Evolutionary conservation across 371 early-diverging fungal genomes (phyloP).

Genomic region (Apophysomyces elegans): DNA sequence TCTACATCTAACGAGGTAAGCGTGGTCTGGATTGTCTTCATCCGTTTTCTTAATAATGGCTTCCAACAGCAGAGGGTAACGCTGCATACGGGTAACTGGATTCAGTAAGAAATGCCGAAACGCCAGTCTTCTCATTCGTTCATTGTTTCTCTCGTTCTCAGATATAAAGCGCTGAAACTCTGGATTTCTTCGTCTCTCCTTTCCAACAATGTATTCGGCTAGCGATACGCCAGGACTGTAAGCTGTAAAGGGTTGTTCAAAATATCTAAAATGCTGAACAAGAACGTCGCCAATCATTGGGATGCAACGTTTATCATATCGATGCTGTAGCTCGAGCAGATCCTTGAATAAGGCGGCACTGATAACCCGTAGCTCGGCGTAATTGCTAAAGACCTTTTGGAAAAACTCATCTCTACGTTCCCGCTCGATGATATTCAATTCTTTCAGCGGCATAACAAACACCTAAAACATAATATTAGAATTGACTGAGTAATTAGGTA

Average conservation of each 20-base stretch:
- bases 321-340: conserved; percentile 68
- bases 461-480: conserved; percentile 21
- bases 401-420: conserved; percentile 69
- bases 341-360: conserved; percentile 76
- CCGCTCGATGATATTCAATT: conserved; percentile 51
- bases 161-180: conserved; percentile 74
- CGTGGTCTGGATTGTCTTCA: conserved; percentile 79
- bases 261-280: conserved; percentile 70
- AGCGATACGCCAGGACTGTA: conserved; percentile 89
- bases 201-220: conserved; percentile 79
- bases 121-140: conserved; percentile 69
- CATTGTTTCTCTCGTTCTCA: conserved; percentile 58
- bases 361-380: conserved; percentile 71
- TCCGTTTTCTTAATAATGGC: conserved; percentile 88
- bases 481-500: too few species aligned
- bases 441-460: conserved; percentile 33
- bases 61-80: conserved; percentile 87
- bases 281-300: conserved; percentile 89
- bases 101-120: conserved; percentile 56
- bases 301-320: conserved; percentile 66
- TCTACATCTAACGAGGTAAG: conserved; percentile 76
- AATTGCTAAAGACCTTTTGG: conserved; percentile 82
- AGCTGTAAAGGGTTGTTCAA: conserved; percentile 80
- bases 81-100: conserved; percentile 89
- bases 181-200: conserved; percentile 70